Conservation (phyloP, 345 rosid genomes). For the Camelina sativa region DNA sequence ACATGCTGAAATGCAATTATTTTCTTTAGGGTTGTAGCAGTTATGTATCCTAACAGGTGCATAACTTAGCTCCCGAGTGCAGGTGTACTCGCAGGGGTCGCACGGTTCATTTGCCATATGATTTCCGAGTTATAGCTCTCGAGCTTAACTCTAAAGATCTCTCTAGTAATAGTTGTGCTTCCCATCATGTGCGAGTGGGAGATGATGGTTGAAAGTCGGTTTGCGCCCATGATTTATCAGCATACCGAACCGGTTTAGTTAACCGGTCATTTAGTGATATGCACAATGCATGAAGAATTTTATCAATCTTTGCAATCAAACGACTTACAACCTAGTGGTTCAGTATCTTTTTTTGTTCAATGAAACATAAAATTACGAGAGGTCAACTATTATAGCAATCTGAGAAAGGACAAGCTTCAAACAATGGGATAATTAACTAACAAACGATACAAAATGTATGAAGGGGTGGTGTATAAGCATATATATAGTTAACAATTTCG, state of each 20-base stretch:
- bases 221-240: too few relatives aligned
- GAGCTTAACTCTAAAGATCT: not conserved
- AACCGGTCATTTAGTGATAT: not conserved
- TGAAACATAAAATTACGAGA: slow-evolving; percentile 14
- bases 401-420: slow-evolving; percentile 13
- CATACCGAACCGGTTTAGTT: too few relatives aligned
- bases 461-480: not conserved
- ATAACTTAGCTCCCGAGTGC: not conserved
- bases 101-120: slow-evolving; percentile 11
- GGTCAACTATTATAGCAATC: not conserved
- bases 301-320: not conserved
- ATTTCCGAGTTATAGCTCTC: not conserved
- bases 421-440: slow-evolving; percentile 7
- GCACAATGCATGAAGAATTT: slow-evolving; percentile 5
- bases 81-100: not conserved
- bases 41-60: not conserved
- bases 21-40: not conserved
- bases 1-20: not conserved
- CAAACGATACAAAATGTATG: slow-evolving; percentile 5
- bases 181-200: slow-evolving; percentile 17
- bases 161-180: not conserved
- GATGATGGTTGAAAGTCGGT: not conserved
- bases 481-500: slow-evolving; percentile 6
- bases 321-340: slow-evolving; percentile 3
- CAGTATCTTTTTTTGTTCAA: not conserved